These are phyloP conservation scores for Brassica incana DNA, from an alignment of 345 rosid species.

Conservation along the genomic window DNA sequence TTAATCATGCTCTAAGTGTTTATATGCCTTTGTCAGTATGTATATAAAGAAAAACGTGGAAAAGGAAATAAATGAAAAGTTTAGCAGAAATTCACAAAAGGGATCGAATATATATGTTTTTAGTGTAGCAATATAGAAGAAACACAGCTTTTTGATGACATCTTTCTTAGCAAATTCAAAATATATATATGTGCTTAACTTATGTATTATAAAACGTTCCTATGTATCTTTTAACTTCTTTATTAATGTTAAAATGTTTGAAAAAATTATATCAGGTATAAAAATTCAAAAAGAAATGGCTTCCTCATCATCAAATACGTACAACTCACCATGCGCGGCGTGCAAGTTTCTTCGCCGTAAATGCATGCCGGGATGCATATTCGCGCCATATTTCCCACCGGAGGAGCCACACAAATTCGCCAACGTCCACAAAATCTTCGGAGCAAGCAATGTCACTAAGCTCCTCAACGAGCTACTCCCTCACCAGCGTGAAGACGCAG, in stretches of 20 bases:
- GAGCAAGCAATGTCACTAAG: constrained; percentile 92
- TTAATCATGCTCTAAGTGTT: not conserved
- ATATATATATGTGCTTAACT: not conserved
- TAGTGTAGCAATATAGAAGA: constrained; percentile 10
- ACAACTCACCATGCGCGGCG: constrained; percentile 97
- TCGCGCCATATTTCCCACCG: constrained; percentile 94
- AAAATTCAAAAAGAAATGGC: constrained; percentile 2
- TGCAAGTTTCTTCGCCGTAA: constrained; percentile 92
- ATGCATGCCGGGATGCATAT: constrained; percentile 90
- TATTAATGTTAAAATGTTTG: constrained; percentile 4
- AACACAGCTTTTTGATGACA: not conserved
- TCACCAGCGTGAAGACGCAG: constrained; percentile 94
- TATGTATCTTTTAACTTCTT: not conserved
- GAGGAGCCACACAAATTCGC: constrained; percentile 95
- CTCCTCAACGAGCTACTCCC: constrained; percentile 88
- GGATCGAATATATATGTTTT: not conserved
- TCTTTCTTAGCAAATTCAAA: constrained; percentile 21
- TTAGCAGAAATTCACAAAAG: not conserved
- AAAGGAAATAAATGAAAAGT: not conserved
- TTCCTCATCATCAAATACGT: constrained; percentile 73
- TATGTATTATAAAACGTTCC: not conserved
- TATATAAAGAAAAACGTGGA: constrained; percentile 9
- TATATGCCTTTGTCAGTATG: not conserved
- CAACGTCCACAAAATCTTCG: constrained; percentile 94
- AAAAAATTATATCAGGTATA: constrained; percentile 16